A percentile compares a stretch with the other conserved stretches of the same genome.
Conservation (phyloP, 805 yeast genomes). For the Torulaspora maleeae region DNA sequence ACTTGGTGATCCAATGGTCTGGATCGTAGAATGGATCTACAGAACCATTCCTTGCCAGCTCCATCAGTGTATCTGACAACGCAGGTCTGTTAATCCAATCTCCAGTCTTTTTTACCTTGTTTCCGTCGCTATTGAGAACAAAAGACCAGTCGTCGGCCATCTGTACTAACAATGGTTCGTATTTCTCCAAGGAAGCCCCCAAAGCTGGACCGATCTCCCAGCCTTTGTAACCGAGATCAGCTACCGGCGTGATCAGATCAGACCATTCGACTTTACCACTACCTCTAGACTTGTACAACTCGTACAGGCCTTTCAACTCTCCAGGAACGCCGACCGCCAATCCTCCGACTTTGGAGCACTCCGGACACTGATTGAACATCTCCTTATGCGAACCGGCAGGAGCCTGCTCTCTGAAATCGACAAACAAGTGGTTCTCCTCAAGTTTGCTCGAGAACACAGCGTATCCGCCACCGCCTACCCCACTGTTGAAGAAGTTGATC, state of each 20-base stretch:
- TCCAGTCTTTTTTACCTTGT: slow-evolving; percentile 46
- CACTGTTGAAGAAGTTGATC: slow-evolving; percentile 75
- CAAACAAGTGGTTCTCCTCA: slow-evolving; percentile 49
- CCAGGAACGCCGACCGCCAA: slow-evolving; percentile 90
- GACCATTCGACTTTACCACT: slow-evolving; percentile 70
- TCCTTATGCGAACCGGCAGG: slow-evolving; percentile 57
- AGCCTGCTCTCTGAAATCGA: slow-evolving; percentile 89
- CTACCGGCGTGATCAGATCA: slow-evolving; percentile 71
- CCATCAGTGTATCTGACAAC: slow-evolving; percentile 61
- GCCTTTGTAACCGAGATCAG: slow-evolving; percentile 59
- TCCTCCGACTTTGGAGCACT: slow-evolving; percentile 70
- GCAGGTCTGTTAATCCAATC: slow-evolving; percentile 56
- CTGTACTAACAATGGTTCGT: slow-evolving; percentile 33
- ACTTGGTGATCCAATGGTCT: slow-evolving; percentile 62
- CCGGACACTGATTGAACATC: slow-evolving; percentile 53
- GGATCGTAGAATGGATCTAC: slow-evolving; percentile 80
- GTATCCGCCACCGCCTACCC: slow-evolving; percentile 91
- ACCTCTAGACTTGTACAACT: slow-evolving; percentile 55
- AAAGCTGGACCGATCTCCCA: slow-evolving; percentile 49
- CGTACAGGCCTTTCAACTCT: slow-evolving; percentile 77
- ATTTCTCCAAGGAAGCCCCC: slow-evolving; percentile 41
- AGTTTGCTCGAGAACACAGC: slow-evolving; percentile 41
- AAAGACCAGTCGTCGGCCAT: slow-evolving; percentile 51
- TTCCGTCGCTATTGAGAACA: slow-evolving; percentile 38
- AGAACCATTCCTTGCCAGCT: slow-evolving; percentile 73